phyloP scores from a whole-genome alignment of 2,329 filamentous ascomycete genomes.

The Penicillium sp. region DNA sequence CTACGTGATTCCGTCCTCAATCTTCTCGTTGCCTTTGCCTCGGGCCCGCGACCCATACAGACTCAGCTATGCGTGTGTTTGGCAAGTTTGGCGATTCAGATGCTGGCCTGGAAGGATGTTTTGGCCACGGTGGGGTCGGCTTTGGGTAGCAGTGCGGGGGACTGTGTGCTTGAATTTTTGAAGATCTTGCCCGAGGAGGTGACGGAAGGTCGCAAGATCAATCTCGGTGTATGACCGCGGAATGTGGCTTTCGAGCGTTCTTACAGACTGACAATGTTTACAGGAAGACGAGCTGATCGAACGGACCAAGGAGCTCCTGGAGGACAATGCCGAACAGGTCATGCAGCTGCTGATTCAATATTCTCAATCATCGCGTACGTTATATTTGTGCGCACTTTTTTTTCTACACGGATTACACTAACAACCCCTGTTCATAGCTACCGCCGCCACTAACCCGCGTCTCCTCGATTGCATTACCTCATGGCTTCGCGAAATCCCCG shows the following conservation, averaged over 20 bases:
- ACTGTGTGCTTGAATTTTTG: constrained; percentile 93
- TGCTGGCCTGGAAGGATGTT: constrained; percentile 95
- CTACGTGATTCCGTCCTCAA: constrained; percentile 84
- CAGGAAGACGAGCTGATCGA: constrained; percentile 92
- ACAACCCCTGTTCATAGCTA: constrained; percentile 58
- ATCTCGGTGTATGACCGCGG: constrained; percentile 77
- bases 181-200: constrained; percentile 98
- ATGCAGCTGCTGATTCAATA: constrained; percentile 88
- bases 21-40: constrained; percentile 79
- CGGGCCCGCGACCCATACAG: constrained; percentile 80
- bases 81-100: constrained; percentile 93
- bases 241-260: constrained; percentile 56
- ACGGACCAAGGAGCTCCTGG: constrained; percentile 86
- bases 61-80: constrained; percentile 95
- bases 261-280: constrained; percentile 3
- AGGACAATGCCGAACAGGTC: constrained; percentile 88
- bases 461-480: constrained; percentile 95
- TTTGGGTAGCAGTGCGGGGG: constrained; percentile 72
- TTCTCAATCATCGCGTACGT: constrained; percentile 82
- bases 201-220: constrained; percentile 98
- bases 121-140: constrained; percentile 79
- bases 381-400: not conserved
- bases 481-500: constrained; percentile 91
- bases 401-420: constrained; percentile 4
- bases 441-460: constrained; percentile 83